Percentiles rank a stretch among this genome's conserved stretches.
Conservation (phyloP, 1,284 basidiomycete species). For the Naganishia cerealis region DNA sequence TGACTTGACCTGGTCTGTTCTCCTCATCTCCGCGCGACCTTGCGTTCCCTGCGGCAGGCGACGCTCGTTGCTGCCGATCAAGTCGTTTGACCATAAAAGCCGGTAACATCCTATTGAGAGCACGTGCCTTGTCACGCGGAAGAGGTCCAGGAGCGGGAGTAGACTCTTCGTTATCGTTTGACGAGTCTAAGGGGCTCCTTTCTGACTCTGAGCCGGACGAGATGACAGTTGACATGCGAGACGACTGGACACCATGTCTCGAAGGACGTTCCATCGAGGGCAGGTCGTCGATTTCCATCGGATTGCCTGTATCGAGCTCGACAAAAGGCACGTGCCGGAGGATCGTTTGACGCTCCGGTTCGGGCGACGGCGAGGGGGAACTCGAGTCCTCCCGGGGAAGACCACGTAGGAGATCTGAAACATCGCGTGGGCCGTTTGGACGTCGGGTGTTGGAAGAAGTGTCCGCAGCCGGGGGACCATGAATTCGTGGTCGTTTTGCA, state of each 20-base stretch:
- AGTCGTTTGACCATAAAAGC: conserved; percentile 33
- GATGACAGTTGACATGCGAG: background rate
- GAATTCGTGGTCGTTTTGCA: conserved; percentile 1
- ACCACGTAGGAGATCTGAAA: conserved; percentile 11
- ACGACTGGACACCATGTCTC: background rate
- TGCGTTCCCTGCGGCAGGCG: background rate
- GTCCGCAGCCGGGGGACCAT: background rate
- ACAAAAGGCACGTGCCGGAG: background rate
- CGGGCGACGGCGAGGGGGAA: background rate
- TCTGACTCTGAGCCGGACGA: background rate
- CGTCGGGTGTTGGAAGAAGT: background rate
- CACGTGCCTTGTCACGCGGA: conserved; percentile 18
- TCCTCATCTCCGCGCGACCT: background rate
- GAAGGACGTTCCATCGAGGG: background rate
- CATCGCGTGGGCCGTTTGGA: background rate
- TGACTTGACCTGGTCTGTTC: background rate
- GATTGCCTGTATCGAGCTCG: background rate
- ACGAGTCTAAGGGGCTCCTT: background rate
- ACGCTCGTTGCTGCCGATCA: background rate
- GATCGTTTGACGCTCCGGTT: background rate
- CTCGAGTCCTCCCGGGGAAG: conserved; percentile 20
- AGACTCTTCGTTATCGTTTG: background rate
- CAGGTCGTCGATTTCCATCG: background rate
- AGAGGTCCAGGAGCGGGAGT: background rate
- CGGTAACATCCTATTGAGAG: conserved; percentile 31